Percentiles rank a stretch among this genome's conserved stretches.
Conservation (phyloP, 345 rosid species). For the Trapa bicornis region DNA sequence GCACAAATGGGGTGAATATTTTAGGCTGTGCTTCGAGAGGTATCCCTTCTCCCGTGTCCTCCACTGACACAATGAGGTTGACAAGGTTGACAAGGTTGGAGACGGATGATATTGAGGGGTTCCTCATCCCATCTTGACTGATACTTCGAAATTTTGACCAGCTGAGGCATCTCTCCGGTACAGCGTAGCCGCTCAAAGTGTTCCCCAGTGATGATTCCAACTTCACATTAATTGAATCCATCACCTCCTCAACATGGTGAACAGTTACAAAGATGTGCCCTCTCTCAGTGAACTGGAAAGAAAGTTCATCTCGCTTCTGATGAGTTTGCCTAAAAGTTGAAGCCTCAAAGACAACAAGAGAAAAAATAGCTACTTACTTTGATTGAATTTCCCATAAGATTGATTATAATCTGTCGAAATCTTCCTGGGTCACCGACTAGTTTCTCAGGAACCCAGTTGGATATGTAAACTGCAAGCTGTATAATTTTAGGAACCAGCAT, state of each 20-base stretch:
- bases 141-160: slow-evolving; percentile 60
- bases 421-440: slow-evolving; percentile 91
- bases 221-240: slow-evolving; percentile 36
- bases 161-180: slow-evolving; percentile 56
- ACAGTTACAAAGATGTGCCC: slow-evolving; percentile 84
- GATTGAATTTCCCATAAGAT: slow-evolving; percentile 90
- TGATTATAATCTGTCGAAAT: slow-evolving; percentile 83
- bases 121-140: slow-evolving; percentile 28
- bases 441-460: slow-evolving; percentile 68
- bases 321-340: not conserved
- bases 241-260: slow-evolving; percentile 68
- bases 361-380: slow-evolving; percentile 40
- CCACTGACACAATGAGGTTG: slow-evolving; percentile 74
- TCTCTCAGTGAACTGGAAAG: slow-evolving; percentile 67
- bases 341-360: not conserved
- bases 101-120: slow-evolving; percentile 20
- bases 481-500: slow-evolving; percentile 14
- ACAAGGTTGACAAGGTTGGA: slow-evolving; percentile 40
- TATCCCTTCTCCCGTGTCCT: slow-evolving; percentile 90
- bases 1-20: slow-evolving; percentile 87
- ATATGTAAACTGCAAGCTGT: slow-evolving; percentile 87
- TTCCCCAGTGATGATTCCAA: slow-evolving; percentile 32
- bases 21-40: slow-evolving; percentile 80
- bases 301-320: slow-evolving; percentile 3
- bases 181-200: slow-evolving; percentile 81